A percentile compares a stretch with the other conserved stretches of the same genome.
Conservation (phyloP, 2,329 filamentous ascomycete species). For the Penicillium sp. region DNA sequence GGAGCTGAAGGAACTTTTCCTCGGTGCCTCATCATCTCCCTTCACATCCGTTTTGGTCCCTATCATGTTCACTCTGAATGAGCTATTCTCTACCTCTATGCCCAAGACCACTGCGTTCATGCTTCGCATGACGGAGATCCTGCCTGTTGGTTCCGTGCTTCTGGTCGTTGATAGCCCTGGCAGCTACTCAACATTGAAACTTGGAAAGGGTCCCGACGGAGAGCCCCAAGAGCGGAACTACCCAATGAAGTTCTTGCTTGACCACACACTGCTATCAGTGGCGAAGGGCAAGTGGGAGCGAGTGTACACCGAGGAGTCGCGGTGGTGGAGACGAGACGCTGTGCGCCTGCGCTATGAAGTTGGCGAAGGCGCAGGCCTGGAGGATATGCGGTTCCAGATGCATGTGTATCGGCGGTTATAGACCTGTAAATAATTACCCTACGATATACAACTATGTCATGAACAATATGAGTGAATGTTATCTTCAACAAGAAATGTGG, state of each 20-base stretch:
- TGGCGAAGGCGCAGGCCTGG: conserved; percentile 80
- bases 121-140: conserved; percentile 62
- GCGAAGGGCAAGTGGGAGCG: conserved; percentile 68
- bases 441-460: conserved; percentile 3
- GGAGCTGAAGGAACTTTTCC: conserved; percentile 41
- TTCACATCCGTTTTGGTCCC: conserved; percentile 63
- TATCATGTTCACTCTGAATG: conserved; percentile 91
- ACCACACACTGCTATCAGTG: conserved; percentile 70
- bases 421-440: conserved; percentile 3
- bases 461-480: conserved; percentile 8
- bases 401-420: conserved; percentile 68
- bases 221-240: conserved; percentile 60
- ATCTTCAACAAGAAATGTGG: conserved; percentile 13
- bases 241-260: conserved; percentile 90
- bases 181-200: conserved; percentile 80
- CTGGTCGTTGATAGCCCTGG: conserved; percentile 92
- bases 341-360: conserved; percentile 73
- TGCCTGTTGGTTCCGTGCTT: conserved; percentile 65
- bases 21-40: neutral
- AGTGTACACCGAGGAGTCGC: conserved; percentile 71
- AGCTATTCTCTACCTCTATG: conserved; percentile 80
- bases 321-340: conserved; percentile 78
- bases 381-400: conserved; percentile 94
- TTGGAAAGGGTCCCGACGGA: conserved; percentile 59
- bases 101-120: conserved; percentile 76